These are phyloP conservation scores for Kwoniella botswanensis DNA, from an alignment of 768 basidiomycete species.

Conservation along the genomic window DNA sequence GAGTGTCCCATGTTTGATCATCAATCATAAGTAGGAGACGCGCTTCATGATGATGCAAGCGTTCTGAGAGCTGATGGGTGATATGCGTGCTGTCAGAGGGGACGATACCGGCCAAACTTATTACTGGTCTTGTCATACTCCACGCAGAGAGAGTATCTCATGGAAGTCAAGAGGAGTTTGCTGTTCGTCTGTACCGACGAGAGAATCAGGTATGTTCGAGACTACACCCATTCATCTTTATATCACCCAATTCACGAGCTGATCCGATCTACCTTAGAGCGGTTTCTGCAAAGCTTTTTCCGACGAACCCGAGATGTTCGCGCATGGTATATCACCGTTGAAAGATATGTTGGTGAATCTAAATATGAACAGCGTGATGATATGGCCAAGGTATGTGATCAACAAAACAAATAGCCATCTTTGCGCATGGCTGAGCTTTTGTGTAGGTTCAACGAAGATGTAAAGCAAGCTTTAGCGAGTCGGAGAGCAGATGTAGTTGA, in stretches of 20 bases:
- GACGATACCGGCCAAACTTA: constrained; percentile 75
- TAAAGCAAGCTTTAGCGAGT: constrained; percentile 79
- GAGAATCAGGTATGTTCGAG: constrained; percentile 67
- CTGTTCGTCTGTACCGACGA: constrained; percentile 86
- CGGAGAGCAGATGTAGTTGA: constrained; percentile 91
- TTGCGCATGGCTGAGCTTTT: not conserved
- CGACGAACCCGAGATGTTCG: constrained; percentile 94
- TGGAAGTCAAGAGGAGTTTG: constrained; percentile 86
- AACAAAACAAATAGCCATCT: not conserved
- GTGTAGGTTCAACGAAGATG: constrained; percentile 81
- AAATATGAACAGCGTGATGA: constrained; percentile 82
- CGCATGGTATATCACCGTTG: constrained; percentile 86
- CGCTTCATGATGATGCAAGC: too few relatives aligned
- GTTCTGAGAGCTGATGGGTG: not conserved
- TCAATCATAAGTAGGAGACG: not conserved
- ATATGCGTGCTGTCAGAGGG: constrained; percentile 60
- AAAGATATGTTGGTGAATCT: constrained; percentile 92
- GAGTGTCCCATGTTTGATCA: constrained; percentile 7
- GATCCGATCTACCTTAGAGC: constrained; percentile 50
- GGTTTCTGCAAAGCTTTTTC: constrained; percentile 98
- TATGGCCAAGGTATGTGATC: constrained; percentile 77
- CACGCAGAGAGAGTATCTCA: constrained; percentile 93
- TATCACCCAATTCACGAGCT: not conserved
- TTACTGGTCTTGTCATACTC: constrained; percentile 86
- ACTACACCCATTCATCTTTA: not conserved